Evolutionary conservation across 306 rosid genomes (phyloP).

Genomic region (Pterocarpus santalinus): DNA sequence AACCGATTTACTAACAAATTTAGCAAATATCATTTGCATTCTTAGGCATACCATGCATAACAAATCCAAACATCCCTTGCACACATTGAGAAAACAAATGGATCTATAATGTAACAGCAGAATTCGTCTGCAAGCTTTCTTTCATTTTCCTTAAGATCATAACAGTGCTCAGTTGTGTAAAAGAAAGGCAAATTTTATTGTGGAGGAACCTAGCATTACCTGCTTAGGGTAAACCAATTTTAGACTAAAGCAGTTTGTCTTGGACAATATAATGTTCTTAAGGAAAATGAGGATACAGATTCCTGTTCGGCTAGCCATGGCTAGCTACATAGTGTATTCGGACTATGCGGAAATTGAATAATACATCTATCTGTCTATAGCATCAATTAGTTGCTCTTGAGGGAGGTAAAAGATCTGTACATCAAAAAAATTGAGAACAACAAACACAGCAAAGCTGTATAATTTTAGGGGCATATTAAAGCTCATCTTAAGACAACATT

Average conservation of each 20-base stretch:
- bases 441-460: conserved; percentile 11
- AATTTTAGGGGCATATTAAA: not conserved
- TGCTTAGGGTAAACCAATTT: not conserved
- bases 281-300: conserved; percentile 22
- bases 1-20: not conserved
- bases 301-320: conserved; percentile 1
- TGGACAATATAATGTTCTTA: not conserved
- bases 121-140: not conserved
- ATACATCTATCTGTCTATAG: conserved; percentile 34
- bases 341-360: conserved; percentile 35
- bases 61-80: conserved; percentile 2
- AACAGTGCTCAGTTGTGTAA: not conserved
- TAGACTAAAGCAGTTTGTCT: not conserved
- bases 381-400: conserved; percentile 9
- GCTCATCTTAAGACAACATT: conserved; percentile 62
- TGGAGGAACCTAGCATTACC: not conserved
- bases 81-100: conserved; percentile 1
- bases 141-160: not conserved
- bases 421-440: conserved; percentile 40
- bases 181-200: not conserved
- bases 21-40: not conserved
- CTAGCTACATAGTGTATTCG: conserved; percentile 3
- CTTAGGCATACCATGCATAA: conserved; percentile 11
- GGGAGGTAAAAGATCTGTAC: conserved; percentile 44
- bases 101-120: not conserved